Base-by-base conservation (phyloP, 345 rosid genomes). In the Hevea brasiliensis region DNA sequence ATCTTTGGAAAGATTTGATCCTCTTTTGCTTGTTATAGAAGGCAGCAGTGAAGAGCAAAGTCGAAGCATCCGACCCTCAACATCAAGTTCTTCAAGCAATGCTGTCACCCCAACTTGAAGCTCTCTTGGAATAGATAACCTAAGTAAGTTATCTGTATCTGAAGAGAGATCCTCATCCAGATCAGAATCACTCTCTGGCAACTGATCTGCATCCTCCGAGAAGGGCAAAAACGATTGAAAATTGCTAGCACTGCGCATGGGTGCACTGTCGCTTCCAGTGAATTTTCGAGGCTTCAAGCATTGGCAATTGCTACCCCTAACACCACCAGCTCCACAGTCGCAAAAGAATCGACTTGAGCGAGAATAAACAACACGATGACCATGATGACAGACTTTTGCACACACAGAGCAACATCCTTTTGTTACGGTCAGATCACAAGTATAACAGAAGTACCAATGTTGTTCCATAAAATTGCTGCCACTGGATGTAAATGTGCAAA, bases 241-340 rank as follows among this genome's bases (percentile, higher is more conserved):
- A 79, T 81, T 87, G 84, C 81, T 85, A 56, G 89, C 76, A 74
- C 77, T 76, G 67, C 84, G 87, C 72, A 81, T 72, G 61, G 91
- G 89, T 29, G 77, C 82, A 53, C 71, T 85, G 65, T 87, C 93
- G 84, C 65, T 83, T 79, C 89, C 92, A 74, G 83, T 88, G 79
- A 85, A 88, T 84, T 95, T 91, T 47, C 98, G 94, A 69, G 98
- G 97, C 84, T 95, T 95, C 88, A 92, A 84, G 83, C 99, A 92
- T 73, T 91, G 98, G 72, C 99, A 95, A 85, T 81, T 91, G 87
- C 93, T 89, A 66, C 99, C 97, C 84, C 95, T 89, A 72, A 91
- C 98, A 81, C 99, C 99, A 65, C 98, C 99, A 12, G 98, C 99
- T 85, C 99, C 99, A 80, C 99, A 95, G 82, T 95, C 99, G 42